A percentile compares a stretch with the other conserved stretches of the same genome.
Evolutionary conservation across 148 eudicot species (phyloP).

Genomic region (Dianthus caryophyllus): DNA sequence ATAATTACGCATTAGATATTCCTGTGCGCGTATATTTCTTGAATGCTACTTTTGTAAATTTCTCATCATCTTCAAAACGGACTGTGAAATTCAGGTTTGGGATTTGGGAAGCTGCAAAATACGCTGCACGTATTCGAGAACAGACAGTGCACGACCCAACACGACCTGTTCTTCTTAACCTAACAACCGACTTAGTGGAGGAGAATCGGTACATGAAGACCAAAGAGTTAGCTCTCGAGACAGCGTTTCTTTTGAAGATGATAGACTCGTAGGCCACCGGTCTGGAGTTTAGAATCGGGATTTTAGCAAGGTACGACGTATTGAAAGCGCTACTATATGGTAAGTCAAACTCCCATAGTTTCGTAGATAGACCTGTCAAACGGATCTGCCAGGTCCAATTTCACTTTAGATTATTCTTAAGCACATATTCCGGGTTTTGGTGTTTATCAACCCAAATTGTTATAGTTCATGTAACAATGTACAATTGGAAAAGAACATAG

Average conservation of each 20-base stretch:
- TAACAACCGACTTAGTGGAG: constrained; percentile 72
- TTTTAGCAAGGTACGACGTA: not conserved
- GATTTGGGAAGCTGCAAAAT: constrained; percentile 98
- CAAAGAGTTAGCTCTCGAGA: constrained; percentile 84
- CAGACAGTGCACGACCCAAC: constrained; percentile 58
- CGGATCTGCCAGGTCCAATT: not conserved
- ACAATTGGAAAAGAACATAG: no score
- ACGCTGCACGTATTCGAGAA: constrained; percentile 81
- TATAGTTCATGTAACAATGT: no score
- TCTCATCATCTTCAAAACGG: not conserved
- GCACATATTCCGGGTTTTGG: no score
- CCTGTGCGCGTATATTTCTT: no score
- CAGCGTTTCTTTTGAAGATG: constrained; percentile 74
- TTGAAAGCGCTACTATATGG: not conserved
- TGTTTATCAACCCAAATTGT: no score
- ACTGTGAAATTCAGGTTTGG: constrained; percentile 50
- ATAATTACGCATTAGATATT: no score
- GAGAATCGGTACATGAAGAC: constrained; percentile 80
- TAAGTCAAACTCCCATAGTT: not conserved
- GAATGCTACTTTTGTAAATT: no score
- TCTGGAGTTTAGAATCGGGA: no score
- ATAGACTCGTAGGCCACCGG: constrained; percentile 39
- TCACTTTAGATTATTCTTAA: not conserved
- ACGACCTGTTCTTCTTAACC: constrained; percentile 73
- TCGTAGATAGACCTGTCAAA: not conserved